Conservation (phyloP, 495 filamentous ascomycete genomes). For the Tuber aestivum region DNA sequence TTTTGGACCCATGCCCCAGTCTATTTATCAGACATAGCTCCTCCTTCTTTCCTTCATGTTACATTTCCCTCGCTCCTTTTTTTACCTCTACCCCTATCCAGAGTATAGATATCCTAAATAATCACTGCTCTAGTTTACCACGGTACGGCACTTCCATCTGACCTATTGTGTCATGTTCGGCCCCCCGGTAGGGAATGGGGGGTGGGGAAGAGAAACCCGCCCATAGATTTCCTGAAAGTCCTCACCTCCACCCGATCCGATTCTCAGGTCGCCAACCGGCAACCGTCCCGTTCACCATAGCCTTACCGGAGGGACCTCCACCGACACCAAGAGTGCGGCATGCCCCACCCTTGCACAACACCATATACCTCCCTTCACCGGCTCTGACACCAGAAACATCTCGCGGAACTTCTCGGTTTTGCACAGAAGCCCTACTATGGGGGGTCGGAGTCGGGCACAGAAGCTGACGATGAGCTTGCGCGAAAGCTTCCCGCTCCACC, state of each 20-base stretch:
- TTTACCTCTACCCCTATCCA: background rate
- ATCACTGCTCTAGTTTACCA: background rate
- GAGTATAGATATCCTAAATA: background rate
- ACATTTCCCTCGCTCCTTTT: background rate
- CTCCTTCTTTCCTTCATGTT: background rate
- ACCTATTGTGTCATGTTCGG: background rate
- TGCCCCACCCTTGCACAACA: constrained; percentile 10
- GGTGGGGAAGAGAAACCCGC: background rate
- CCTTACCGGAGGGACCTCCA: constrained; percentile 32
- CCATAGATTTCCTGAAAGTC: background rate
- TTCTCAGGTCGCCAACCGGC: constrained; percentile 26
- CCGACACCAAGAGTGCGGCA: constrained; percentile 7
- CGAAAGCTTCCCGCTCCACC: constrained; percentile 39
- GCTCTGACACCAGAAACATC: constrained; percentile 27
- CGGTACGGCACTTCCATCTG: background rate
- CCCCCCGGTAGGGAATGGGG: background rate
- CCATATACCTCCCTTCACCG: constrained; percentile 31
- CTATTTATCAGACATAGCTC: too few species aligned
- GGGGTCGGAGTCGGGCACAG: constrained; percentile 40
- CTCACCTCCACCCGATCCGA: constrained; percentile 12
- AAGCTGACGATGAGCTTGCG: constrained; percentile 42
- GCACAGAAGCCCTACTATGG: constrained; percentile 1
- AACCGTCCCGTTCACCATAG: constrained; percentile 37
- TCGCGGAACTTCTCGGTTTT: constrained; percentile 25
- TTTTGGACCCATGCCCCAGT: too few species aligned